Conservation (phyloP, 306 rosid species). For the Acacia melanoxylon region DNA sequence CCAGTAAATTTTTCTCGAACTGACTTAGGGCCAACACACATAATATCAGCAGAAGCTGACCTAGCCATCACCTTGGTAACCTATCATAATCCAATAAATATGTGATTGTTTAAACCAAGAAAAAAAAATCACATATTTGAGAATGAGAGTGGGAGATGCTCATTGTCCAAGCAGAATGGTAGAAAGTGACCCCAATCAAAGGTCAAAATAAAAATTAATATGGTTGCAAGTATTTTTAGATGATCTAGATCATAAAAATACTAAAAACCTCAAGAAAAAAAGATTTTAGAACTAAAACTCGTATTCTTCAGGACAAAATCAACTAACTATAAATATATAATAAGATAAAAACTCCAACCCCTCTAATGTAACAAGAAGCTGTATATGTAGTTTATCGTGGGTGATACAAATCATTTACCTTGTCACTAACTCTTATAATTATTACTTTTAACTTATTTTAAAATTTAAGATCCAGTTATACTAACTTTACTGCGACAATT, state of each 20-base stretch:
- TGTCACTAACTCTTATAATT: not conserved
- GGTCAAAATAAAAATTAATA: not conserved
- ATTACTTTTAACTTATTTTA: not conserved
- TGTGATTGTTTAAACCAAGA: not conserved
- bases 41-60: slow-evolving; percentile 71
- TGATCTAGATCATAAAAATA: not conserved
- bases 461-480: not conserved
- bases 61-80: slow-evolving; percentile 83
- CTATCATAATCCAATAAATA: slow-evolving; percentile 35
- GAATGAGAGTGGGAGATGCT: not conserved
- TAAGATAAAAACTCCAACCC: not conserved
- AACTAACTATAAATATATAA: not conserved
- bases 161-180: not conserved
- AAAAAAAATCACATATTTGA: not conserved
- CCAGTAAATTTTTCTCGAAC: slow-evolving; percentile 81
- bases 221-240: not conserved
- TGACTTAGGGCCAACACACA: slow-evolving; percentile 86
- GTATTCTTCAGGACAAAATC: not conserved
- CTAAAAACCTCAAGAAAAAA: not conserved
- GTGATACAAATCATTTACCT: not conserved
- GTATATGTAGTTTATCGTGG: not conserved
- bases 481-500: not conserved
- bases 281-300: not conserved
- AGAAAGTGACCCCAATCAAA: not conserved
- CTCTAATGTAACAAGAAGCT: not conserved